Conservation (phyloP, 2,329 filamentous ascomycete species). For the Mariannaea sp. region DNA sequence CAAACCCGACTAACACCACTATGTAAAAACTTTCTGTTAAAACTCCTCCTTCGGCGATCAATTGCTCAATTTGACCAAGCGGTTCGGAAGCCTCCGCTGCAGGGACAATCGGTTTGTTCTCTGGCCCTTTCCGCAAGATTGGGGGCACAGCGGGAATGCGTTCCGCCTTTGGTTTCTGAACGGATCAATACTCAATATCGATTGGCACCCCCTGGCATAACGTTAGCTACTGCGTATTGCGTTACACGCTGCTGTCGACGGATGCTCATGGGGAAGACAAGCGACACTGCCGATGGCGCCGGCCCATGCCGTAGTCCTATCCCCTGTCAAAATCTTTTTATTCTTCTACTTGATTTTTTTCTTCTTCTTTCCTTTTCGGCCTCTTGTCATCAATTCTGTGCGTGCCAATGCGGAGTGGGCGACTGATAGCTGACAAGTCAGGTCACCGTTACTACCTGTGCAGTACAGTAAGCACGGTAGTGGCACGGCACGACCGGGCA, state of each 20-base stretch:
- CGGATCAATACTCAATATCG: too few species aligned
- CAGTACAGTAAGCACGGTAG: too few species aligned
- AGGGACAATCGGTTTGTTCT: neutral
- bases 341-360: neutral
- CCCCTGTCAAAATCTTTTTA: neutral
- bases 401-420: too few species aligned
- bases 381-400: too few species aligned
- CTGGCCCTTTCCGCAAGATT: neutral
- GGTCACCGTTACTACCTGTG: too few species aligned
- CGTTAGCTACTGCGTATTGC: too few species aligned
- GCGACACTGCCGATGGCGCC: neutral
- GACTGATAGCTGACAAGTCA: too few species aligned
- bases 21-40: neutral
- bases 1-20: too few species aligned
- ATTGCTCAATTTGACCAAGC: slow-evolving; percentile 3
- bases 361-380: neutral
- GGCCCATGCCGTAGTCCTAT: neutral
- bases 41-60: neutral
- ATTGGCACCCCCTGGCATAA: neutral
- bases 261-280: slow-evolving; percentile 1
- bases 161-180: neutral
- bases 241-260: neutral
- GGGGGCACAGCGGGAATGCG: neutral
- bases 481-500: too few species aligned
- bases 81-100: slow-evolving; percentile 9